Percentiles rank a stretch among this genome's conserved stretches.
Conservation (phyloP, 495 filamentous ascomycete species). For the Letharia columbiana region DNA sequence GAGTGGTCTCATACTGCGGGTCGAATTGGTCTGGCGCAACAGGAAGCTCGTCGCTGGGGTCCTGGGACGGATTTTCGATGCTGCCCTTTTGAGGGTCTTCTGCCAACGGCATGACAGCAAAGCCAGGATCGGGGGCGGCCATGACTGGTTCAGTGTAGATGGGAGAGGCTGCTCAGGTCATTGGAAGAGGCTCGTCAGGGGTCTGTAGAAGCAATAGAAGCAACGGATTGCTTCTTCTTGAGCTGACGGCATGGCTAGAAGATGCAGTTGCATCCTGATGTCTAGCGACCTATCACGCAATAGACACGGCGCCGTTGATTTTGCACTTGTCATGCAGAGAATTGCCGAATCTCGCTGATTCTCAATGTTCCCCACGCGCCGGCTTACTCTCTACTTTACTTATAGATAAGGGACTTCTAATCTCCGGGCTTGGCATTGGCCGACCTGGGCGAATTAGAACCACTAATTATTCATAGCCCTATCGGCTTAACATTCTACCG, state of each 20-base stretch:
- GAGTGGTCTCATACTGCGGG: constrained; percentile 41
- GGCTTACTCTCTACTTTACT: too few species aligned
- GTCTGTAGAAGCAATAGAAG: constrained; percentile 1
- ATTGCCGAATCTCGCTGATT: too few species aligned
- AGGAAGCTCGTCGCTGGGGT: constrained; percentile 28
- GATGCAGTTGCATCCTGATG: background rate
- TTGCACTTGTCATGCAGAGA: constrained; percentile 4
- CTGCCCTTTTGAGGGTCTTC: constrained; percentile 20
- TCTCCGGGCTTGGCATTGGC: too few species aligned
- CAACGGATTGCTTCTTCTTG: background rate
- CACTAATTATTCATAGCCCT: too few species aligned
- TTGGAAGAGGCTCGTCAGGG: background rate
- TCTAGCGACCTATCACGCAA: background rate
- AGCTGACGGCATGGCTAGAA: background rate
- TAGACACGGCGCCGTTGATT: constrained; percentile 2
- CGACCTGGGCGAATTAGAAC: too few species aligned
- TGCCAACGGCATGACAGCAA: constrained; percentile 17
- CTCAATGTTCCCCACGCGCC: too few species aligned
- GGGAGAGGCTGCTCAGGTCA: background rate
- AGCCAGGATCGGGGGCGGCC: constrained; percentile 25
- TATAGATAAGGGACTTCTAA: too few species aligned
- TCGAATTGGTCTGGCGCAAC: constrained; percentile 45
- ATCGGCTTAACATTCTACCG: too few species aligned
- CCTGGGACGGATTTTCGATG: constrained; percentile 15
- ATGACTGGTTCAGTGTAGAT: constrained; percentile 8